Percentiles rank a stretch among this genome's conserved stretches.
These are phyloP conservation scores for Ampelocalamus luodianensis DNA, from an alignment of 176 grass and related monocot species.

Conservation along the genomic window DNA sequence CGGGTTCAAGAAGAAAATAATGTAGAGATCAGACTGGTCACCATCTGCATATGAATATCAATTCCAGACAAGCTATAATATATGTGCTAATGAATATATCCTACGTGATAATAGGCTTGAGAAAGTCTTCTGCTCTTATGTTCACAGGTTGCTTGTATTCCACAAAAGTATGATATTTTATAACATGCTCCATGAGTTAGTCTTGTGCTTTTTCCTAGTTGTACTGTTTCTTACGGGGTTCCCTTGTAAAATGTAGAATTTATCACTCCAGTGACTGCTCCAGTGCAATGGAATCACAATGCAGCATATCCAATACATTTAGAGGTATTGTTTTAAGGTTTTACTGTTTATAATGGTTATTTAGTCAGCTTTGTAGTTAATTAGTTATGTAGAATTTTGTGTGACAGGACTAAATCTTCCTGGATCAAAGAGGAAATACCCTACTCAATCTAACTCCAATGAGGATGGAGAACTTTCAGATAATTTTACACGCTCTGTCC, in stretches of 20 bases:
- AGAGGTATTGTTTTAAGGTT: slow-evolving; percentile 59
- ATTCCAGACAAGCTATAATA: slow-evolving; percentile 20
- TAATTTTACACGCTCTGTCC: slow-evolving; percentile 47
- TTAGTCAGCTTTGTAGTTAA: slow-evolving; percentile 6
- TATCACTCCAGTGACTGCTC: slow-evolving; percentile 58
- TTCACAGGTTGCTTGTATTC: slow-evolving; percentile 7
- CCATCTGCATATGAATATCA: slow-evolving; percentile 23
- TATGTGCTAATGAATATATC: slow-evolving; percentile 29
- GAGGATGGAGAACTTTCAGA: slow-evolving; percentile 61
- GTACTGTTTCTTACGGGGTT: slow-evolving; percentile 25
- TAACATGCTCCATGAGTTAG: slow-evolving; percentile 1
- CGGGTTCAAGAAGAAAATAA: not conserved
- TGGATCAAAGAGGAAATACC: slow-evolving; percentile 90
- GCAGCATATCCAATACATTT: slow-evolving; percentile 81
- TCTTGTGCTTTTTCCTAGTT: not conserved
- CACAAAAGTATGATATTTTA: slow-evolving; percentile 9
- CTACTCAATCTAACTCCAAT: slow-evolving; percentile 45
- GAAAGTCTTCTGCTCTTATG: slow-evolving; percentile 13
- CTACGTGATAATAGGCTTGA: not conserved
- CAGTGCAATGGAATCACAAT: slow-evolving; percentile 55
- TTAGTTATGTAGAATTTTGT: slow-evolving; percentile 27
- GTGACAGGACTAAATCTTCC: slow-evolving; percentile 78
- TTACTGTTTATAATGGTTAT: not conserved
- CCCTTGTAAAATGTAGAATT: slow-evolving; percentile 55
- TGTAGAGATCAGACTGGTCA: slow-evolving; percentile 20